Base-by-base conservation (phyloP, 2,329 filamentous ascomycete species). In the Calonectria pseudoreteaudii region DNA sequence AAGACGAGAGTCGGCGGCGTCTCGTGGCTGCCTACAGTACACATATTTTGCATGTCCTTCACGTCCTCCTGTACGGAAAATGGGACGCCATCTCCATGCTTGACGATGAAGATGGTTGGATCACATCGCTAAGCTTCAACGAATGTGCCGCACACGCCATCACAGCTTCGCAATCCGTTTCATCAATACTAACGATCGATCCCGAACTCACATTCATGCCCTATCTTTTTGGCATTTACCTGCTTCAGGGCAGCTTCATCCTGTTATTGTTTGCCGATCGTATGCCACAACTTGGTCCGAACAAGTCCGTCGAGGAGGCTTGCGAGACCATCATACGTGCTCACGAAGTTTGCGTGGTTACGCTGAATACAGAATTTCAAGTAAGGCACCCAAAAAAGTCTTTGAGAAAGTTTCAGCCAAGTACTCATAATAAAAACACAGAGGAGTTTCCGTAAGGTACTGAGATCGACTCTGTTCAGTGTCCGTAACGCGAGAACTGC, bases 201-300 rank as follows among this genome's bases (percentile, higher is more conserved):
- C 86, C 86, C 4, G 87, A 89, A 73, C 81, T 89, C 38, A 86
- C 85, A 0, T 89, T 89, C 66, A 89, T 89, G 86, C 87, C 88
- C 1, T 89, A 88, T 75, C 81, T 89, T 4, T 89, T 89, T 66
- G 87, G 88, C 0, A 88, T 89, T 10, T 90, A 90, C 70, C 81
- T 90, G 0, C 82, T 89, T 5, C 87, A 89, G 66, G 87, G 88
- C 0, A 89, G 87, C 74, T 88, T 89, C 64, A 86, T 88, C 26
- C 80, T 89, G 8, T 81, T 89, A 4, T 78, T 89, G 0, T 87
- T 89, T 65, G 87, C 87, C 11, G 88, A 89, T 74, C 83, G 87
- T 10, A 87, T 89, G 85, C 85, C 86, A 2, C 85, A 88, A 72
- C 81, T 88, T 0, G 86, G 86, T 3, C 84, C 84, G 0, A 87